Evolutionary conservation across 2,329 filamentous ascomycete species (phyloP).

Genomic region (Calonectria montana): DNA sequence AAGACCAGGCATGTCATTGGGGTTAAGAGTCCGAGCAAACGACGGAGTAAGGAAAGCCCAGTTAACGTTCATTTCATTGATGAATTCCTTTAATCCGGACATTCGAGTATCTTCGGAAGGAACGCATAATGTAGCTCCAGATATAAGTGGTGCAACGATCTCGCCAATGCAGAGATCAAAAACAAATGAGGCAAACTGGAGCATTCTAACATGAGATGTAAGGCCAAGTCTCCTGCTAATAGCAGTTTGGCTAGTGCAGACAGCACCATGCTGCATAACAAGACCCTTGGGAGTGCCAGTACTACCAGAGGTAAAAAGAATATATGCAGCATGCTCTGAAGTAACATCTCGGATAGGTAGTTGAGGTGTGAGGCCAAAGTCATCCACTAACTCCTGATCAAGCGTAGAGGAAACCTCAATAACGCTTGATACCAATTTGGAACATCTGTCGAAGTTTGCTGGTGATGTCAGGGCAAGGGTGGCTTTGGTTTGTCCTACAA

Average conservation of each 20-base stretch:
- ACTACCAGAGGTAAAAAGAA: constrained; percentile 66
- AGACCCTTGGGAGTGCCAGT: constrained; percentile 68
- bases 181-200: constrained; percentile 47
- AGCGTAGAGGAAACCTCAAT: background rate
- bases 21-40: background rate
- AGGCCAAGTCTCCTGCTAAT: background rate
- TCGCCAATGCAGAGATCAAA: constrained; percentile 53
- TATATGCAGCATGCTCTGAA: background rate
- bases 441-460: background rate
- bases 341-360: background rate
- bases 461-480: background rate
- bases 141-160: constrained; percentile 51
- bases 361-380: constrained; percentile 21
- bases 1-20: constrained; percentile 8
- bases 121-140: constrained; percentile 53
- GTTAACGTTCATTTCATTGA: background rate
- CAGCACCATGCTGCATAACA: constrained; percentile 39
- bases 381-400: constrained; percentile 28
- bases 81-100: background rate
- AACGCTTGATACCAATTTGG: background rate
- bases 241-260: background rate
- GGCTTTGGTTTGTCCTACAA: background rate
- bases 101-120: constrained; percentile 51
- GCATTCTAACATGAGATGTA: constrained; percentile 3
- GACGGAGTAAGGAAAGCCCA: constrained; percentile 3